Percentiles rank a stretch among this genome's conserved stretches.
These are phyloP conservation scores for Lagenidium sp. DNA, from an alignment of 352 stramenopile genomes.

Conservation along the genomic window DNA sequence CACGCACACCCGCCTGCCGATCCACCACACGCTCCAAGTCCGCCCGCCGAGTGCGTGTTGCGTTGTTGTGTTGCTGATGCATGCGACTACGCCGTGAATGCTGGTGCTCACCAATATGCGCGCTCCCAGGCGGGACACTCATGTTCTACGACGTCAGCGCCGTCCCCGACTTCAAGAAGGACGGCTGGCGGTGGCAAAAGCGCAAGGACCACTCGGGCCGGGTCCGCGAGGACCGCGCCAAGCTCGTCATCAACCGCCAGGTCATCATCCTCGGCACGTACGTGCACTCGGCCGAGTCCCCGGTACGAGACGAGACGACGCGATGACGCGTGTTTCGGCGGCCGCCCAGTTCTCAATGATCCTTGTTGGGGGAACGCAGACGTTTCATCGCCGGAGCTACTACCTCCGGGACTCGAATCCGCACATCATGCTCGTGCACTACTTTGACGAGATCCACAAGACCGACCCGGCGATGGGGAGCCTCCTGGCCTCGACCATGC, in stretches of 20 bases:
- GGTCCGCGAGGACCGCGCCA: slow-evolving; percentile 76
- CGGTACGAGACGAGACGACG: too few relatives aligned
- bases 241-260: slow-evolving; percentile 78
- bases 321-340: too few relatives aligned
- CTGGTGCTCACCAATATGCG: too few relatives aligned
- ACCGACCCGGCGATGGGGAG: slow-evolving; percentile 11
- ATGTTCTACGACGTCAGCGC: slow-evolving; percentile 58
- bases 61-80: neutral
- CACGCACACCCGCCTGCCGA: slow-evolving; percentile 28
- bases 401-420: slow-evolving; percentile 55
- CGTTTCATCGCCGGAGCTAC: slow-evolving; percentile 81
- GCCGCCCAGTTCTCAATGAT: too few relatives aligned
- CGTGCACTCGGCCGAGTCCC: slow-evolving; percentile 68
- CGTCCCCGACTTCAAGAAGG: slow-evolving; percentile 76
- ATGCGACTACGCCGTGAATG: neutral
- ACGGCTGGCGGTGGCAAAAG: slow-evolving; percentile 83
- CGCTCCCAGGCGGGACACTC: slow-evolving; percentile 49
- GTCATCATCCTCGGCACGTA: slow-evolving; percentile 77
- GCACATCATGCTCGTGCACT: slow-evolving; percentile 77
- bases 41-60: slow-evolving; percentile 46
- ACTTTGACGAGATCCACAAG: slow-evolving; percentile 78
- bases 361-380: slow-evolving; percentile 20
- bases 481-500: slow-evolving; percentile 7
- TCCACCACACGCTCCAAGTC: slow-evolving; percentile 27
- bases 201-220: slow-evolving; percentile 74